Evolutionary conservation across 176 grass and related monocot genomes (phyloP), one percentile per base, ranked within the genome.

Genomic region (Tillandsia leiboldiana): DNA sequence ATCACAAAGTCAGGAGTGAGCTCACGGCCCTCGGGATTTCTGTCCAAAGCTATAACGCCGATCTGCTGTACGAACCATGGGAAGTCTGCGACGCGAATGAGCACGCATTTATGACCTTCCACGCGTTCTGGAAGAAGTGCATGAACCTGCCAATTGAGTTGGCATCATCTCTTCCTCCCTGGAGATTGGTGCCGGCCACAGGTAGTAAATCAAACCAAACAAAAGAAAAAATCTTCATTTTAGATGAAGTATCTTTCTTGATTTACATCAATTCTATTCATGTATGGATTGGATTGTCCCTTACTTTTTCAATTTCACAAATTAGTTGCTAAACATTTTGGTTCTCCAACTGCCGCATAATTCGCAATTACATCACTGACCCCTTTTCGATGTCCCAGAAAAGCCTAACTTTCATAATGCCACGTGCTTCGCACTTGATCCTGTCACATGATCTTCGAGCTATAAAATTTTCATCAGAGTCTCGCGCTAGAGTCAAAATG

Each of bases 1-100:
- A 96, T 77, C 75, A 96, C 75, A 96, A 89, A 91, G 83, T 96
- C 48, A 91, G 84, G 70, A 91, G 66, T 50, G 70, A 91, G 78
- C 86, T 96, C 49, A 75, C 64, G 23, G 70, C 75, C 51, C 72
- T 71, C 77, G 88, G 88, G 70, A 72, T 91, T 63, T 84, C 75
- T 72, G 79, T 85, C 48, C 80, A 91, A 50, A 91, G 81, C 70
- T 91, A 83, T 59, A 96, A 84, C 73, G 88, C 75, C 64, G 92
- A 96, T 80, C 77, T 96, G 70, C 76, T 96, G 42, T 83, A 89
- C 22, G 92, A 96, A 66, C 92, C 92, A 48, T 96, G 92, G 88
- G 88, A 96, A 77, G 26, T 89, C 68, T 84, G 83, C 56, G 88
- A 96, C 79, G 72, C 70, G 48, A 84, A 81, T 73, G 85, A 85